Evolutionary conservation across 768 basidiomycete species (phyloP), one percentile per base, ranked within the genome.

Genomic region (Sarcomyxa edulis): DNA sequence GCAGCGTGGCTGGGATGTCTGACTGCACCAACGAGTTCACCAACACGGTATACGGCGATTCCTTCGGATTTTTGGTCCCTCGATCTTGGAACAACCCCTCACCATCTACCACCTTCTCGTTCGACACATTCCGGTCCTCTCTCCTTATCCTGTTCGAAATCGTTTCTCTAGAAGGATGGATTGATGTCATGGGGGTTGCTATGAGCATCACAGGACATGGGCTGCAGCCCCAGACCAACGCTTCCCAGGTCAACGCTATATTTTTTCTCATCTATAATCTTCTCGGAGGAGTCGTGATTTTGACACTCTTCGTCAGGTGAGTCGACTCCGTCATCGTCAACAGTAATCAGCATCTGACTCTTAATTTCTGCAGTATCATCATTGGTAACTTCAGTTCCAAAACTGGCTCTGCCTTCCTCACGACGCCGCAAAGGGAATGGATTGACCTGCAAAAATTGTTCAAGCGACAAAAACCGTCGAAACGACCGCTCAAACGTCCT

Each of bases 111-210:
- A 72, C 72, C 1, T 97, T 92, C 65, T 85, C 83, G 2, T 98
- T 97, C 53, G 95, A 98, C 60, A 78, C 68, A 10, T 97, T 97
- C 61, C 70, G 76, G 6, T 64, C 81, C 3, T 84, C 90, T 0
- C 66, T 97, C 27, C 72, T 97, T 37, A 96, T 97, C 52, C 72
- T 97, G 1, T 97, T 96, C 51, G 95, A 98, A 62, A 92, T 95
- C 48, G 90, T 97, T 16, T 95, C 93, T 0, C 65, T 96, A 34
- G 93, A 95, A 62, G 95, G 95, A 2, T 97, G 94, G 95, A 75
- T 88, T n/a, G 90, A 94, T 53, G 95, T 93, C 35, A 85, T 96
- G 84, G 64, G 61, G 25, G 72, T 82, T 18, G 84, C 83, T 1
- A 86, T 86, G 58, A 78, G 81, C 45, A 84, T 96, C 46, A 81